Base-by-base conservation (phyloP, 2,329 filamentous ascomycete species). In the Cladosporium halotolerans region DNA sequence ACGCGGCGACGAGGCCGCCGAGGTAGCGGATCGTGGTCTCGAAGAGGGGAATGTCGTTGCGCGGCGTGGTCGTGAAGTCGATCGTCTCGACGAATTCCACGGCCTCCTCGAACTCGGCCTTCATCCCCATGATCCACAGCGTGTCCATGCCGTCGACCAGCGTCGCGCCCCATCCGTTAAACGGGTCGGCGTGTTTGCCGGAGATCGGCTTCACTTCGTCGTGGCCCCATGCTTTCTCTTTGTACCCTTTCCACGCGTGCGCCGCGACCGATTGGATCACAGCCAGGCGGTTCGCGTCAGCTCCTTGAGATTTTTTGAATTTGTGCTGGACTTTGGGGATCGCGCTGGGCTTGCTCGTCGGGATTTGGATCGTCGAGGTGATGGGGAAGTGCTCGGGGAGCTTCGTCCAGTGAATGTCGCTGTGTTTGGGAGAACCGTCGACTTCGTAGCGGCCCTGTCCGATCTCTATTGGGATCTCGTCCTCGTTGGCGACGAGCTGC, bases 1-100 rank as follows among this genome's bases (percentile, higher is more conserved):
- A 96, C 6, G 91, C 91, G 38, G 84, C 84, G 40, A 96, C 66
- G 41, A 97, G 74, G 1, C 92, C 92, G 32, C 92, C 92, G 4
- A 97, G 77, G 63, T 96, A 96, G 48, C 92, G 83, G 65, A 97
- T 96, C 9, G 85, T 88, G 0, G 90, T 95, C 71, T 96, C 91
- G 62, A 96, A 96, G 7, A 95, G 78, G n/a, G 89, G 90, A 43
- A 96, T 93, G 45, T 87, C 81, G 36, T 71, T 67, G 45, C 84
- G 76, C 11, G 75, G 70, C 28, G 82, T 85, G 9, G 80, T 86
- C 2, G 88, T 93, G 62, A 96, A 96, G 69, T 96, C 89, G 54
- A 96, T 92, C 5, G 80, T 70, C 53, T 77, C 77, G 18, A 91
- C 82, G 3, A 79, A 83, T 48, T 80, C 77, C 42, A 88, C 82